Evolutionary conservation across 352 stramenopile species (phyloP).

Genomic region (Phytopythium montanum): DNA sequence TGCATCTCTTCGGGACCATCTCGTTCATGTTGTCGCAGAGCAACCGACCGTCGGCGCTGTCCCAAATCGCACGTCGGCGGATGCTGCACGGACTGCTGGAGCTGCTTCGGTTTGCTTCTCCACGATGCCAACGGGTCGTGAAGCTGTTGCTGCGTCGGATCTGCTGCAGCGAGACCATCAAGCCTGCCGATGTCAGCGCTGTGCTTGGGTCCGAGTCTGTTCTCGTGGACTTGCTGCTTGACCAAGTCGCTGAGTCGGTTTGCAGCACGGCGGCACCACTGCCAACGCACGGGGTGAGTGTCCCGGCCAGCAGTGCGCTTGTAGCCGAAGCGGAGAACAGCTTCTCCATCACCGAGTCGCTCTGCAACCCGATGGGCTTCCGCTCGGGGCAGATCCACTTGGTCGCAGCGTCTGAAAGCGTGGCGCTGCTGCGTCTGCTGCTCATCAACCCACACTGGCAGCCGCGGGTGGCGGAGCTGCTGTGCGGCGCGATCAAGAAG

Average conservation of each 20-base stretch:
- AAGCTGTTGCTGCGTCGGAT: conserved; percentile 74
- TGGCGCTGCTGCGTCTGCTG: conserved; percentile 68
- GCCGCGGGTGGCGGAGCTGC: conserved; percentile 50
- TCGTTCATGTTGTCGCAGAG: conserved; percentile 83
- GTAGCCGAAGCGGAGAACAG: conserved; percentile 18
- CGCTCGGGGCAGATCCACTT: conserved; percentile 78
- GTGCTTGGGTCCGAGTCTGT: conserved; percentile 80
- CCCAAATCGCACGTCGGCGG: conserved; percentile 50
- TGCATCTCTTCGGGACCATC: conserved; percentile 62
- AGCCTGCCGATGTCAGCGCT: conserved; percentile 54
- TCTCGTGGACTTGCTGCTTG: conserved; percentile 77
- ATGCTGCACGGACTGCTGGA: conserved; percentile 75
- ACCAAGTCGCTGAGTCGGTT: conserved; percentile 85
- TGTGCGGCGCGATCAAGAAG: conserved; percentile 73
- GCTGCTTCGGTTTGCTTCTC: conserved; percentile 72
- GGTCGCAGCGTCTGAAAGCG: conserved; percentile 74
- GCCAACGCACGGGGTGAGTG: conserved; percentile 46
- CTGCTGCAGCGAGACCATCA: conserved; percentile 66
- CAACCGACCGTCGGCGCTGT: conserved; percentile 49
- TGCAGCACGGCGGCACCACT: conserved; percentile 73
- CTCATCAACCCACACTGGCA: conserved; percentile 70
- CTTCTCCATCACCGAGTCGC: conserved; percentile 53
- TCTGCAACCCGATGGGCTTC: conserved; percentile 81
- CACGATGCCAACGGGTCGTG: conserved; percentile 76
- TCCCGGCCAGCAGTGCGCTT: conserved; percentile 22